Conservation (phyloP, 2,329 filamentous ascomycete species). For the Colletotrichum sojae region DNA sequence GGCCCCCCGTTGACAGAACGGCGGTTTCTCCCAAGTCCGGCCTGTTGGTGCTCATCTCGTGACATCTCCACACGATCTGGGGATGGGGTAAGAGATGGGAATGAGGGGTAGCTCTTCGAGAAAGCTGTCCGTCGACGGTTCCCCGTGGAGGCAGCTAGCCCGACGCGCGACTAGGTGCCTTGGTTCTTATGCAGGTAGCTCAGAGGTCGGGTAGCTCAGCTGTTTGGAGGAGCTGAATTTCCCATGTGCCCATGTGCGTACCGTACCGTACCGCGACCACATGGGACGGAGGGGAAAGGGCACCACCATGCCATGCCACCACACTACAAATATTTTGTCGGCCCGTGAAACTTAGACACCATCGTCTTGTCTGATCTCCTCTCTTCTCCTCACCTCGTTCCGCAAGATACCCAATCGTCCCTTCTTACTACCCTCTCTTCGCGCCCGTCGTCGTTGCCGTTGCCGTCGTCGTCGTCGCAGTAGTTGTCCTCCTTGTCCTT, state of each 20-base stretch:
- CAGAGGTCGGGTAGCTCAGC: background rate
- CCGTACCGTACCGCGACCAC: background rate
- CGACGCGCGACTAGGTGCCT: conserved; percentile 24
- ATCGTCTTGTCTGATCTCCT: conserved; percentile 12
- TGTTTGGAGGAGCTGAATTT: conserved; percentile 31
- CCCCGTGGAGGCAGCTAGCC: conserved; percentile 40
- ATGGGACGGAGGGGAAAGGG: conserved; percentile 2
- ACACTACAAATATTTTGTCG: conserved; percentile 41
- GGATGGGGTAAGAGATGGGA: conserved; percentile 37
- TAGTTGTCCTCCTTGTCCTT: conserved; percentile 22
- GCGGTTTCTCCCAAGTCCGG: conserved; percentile 33
- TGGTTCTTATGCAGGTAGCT: too few species aligned
- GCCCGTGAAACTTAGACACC: conserved; percentile 35
- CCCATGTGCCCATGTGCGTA: conserved; percentile 7
- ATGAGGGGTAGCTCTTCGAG: conserved; percentile 41
- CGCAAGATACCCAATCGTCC: conserved; percentile 31
- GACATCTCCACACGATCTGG: conserved; percentile 42
- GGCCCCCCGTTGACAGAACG: conserved; percentile 34
- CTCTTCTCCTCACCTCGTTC: conserved; percentile 21
- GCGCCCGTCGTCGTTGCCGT: background rate
- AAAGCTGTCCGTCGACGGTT: conserved; percentile 29
- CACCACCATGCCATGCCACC: background rate
- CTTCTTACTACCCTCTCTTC: conserved; percentile 7
- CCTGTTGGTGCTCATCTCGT: conserved; percentile 39
- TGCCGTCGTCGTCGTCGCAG: background rate